These are phyloP conservation scores for Clonostachys sp. DNA, from an alignment of 2,329 filamentous ascomycete species.

Conservation along the genomic window DNA sequence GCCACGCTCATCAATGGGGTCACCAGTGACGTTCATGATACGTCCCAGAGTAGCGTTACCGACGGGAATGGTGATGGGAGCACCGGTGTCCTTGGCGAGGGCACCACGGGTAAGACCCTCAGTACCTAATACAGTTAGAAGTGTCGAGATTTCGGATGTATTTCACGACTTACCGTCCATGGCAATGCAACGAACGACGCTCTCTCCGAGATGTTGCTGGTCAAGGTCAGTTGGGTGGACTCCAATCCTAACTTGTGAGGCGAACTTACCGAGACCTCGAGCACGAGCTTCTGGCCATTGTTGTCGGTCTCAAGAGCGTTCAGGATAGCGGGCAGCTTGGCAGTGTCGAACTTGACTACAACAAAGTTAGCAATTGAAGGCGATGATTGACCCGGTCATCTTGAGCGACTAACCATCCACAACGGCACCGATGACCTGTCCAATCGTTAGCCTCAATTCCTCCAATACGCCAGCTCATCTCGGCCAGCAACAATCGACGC, in stretches of 20 bases:
- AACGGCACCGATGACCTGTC: slow-evolving; percentile 95
- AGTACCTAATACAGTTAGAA: slow-evolving; percentile 62
- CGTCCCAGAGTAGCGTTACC: slow-evolving; percentile 90
- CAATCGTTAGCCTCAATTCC: slow-evolving; percentile 7
- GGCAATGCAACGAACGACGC: slow-evolving; percentile 98
- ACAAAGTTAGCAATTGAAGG: slow-evolving; percentile 2
- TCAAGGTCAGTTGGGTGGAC: slow-evolving; percentile 26
- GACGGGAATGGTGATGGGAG: slow-evolving; percentile 95
- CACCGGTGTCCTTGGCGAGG: slow-evolving; percentile 81
- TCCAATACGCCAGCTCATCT: slow-evolving; percentile 3
- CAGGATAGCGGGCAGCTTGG: slow-evolving; percentile 93
- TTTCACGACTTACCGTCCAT: slow-evolving; percentile 76
- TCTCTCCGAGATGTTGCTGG: slow-evolving; percentile 99
- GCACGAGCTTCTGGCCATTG: slow-evolving; percentile 87
- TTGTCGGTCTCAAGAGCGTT: slow-evolving; percentile 93
- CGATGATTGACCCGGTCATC: not conserved
- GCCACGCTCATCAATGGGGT: slow-evolving; percentile 99
- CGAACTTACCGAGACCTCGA: slow-evolving; percentile 85
- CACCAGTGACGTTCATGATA: slow-evolving; percentile 99
- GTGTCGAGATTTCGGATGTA: not conserved
- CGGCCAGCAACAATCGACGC: not conserved
- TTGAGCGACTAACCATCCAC: slow-evolving; percentile 77
- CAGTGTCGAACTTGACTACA: slow-evolving; percentile 92
- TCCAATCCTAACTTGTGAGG: not conserved
- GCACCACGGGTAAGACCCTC: slow-evolving; percentile 97